These are phyloP conservation scores for Mycena galericulata DNA, from an alignment of 768 basidiomycete species.

Conservation along the genomic window DNA sequence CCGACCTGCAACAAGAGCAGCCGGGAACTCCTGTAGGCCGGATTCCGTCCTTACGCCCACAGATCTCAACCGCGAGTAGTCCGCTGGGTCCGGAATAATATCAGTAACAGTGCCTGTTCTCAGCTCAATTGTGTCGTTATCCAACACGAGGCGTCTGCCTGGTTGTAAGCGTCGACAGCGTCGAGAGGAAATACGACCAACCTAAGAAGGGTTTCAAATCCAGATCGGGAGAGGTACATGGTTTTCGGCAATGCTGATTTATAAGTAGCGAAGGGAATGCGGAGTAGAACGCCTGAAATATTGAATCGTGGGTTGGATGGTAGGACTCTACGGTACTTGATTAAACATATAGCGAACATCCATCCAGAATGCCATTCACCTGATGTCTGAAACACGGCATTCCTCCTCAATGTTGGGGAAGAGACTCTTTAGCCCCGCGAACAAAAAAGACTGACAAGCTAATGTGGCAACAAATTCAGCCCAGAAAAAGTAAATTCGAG, in stretches of 20 bases:
- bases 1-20: conserved; percentile 40
- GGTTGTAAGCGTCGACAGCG: not conserved
- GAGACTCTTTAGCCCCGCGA: conserved; percentile 29
- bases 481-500: not conserved
- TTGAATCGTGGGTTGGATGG: conserved; percentile 33
- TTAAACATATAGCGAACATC: not conserved
- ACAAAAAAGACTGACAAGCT: conserved; percentile 34
- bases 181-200: not conserved
- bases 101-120: conserved; percentile 45
- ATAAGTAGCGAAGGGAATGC: conserved; percentile 27
- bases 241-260: conserved; percentile 31
- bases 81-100: conserved; percentile 28
- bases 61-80: conserved; percentile 25
- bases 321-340: conserved; percentile 25
- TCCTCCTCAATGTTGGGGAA: conserved; percentile 39
- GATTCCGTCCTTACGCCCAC: conserved; percentile 33
- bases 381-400: conserved; percentile 28
- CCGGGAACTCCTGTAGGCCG: conserved; percentile 28
- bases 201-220: conserved; percentile 45
- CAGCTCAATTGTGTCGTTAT: conserved; percentile 41
- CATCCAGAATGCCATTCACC: conserved; percentile 15
- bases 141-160: conserved; percentile 39
- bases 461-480: not conserved
- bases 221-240: conserved; percentile 37
- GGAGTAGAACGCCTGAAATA: conserved; percentile 26